A percentile compares a stretch with the other conserved stretches of the same genome.
phyloP scores from a whole-genome alignment of 2,329 filamentous ascomycete species.

The Chaetomium olivaceum region DNA sequence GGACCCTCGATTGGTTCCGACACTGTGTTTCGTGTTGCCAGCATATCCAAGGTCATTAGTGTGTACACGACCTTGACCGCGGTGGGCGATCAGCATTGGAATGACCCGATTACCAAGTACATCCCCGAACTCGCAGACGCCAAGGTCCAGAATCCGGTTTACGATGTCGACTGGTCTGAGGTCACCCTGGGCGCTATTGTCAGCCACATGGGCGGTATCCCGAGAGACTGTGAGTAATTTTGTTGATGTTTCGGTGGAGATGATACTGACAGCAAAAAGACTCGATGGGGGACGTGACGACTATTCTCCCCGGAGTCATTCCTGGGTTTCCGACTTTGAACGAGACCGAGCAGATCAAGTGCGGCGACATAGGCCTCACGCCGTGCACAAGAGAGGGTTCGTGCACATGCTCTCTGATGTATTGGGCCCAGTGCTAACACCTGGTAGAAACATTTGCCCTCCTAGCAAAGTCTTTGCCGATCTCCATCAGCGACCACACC shows the following conservation, averaged over 20 bases:
- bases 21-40: slow-evolving; percentile 44
- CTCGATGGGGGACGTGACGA: slow-evolving; percentile 5
- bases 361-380: slow-evolving; percentile 10
- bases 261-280: slow-evolving; percentile 9
- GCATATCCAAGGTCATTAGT: slow-evolving; percentile 48
- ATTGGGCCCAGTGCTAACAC: not conserved
- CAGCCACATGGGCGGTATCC: slow-evolving; percentile 30
- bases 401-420: not conserved
- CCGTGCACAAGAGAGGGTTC: slow-evolving; percentile 23
- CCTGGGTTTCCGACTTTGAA: slow-evolving; percentile 23
- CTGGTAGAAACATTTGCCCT: slow-evolving; percentile 24
- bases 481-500: slow-evolving; percentile 35
- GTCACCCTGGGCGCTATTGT: slow-evolving; percentile 31
- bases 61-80: slow-evolving; percentile 45
- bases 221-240: slow-evolving; percentile 26
- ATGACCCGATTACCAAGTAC: slow-evolving; percentile 43
- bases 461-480: slow-evolving; percentile 34
- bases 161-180: slow-evolving; percentile 27
- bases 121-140: slow-evolving; percentile 43
- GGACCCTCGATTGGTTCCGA: slow-evolving; percentile 36
- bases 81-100: slow-evolving; percentile 41
- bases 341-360: slow-evolving; percentile 17
- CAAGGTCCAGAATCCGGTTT: slow-evolving; percentile 12
- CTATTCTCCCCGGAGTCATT: not conserved
- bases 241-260: not conserved